phyloP scores from a whole-genome alignment of 768 basidiomycete genomes.

The Leccinum truebloodii region DNA sequence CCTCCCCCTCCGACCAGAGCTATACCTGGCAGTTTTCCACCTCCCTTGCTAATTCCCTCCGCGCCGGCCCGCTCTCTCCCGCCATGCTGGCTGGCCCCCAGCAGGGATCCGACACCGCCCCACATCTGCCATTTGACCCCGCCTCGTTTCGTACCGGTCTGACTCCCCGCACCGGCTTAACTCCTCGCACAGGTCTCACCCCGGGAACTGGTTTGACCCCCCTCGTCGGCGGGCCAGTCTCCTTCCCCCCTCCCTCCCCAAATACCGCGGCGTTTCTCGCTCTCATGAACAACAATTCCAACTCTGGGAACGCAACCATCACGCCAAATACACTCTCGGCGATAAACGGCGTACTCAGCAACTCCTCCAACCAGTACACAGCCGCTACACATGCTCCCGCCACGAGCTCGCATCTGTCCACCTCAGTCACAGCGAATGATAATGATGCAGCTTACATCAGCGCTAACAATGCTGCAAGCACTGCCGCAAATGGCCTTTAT shows the following conservation, averaged over 20 bases:
- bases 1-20: constrained; percentile 51
- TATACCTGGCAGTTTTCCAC: constrained; percentile 65
- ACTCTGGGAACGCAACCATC: constrained; percentile 45
- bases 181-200: constrained; percentile 81
- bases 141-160: constrained; percentile 80
- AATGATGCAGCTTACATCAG: constrained; percentile 37
- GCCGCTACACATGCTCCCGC: constrained; percentile 34
- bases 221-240: constrained; percentile 68
- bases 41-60: constrained; percentile 72
- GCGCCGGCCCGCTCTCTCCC: constrained; percentile 91
- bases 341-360: constrained; percentile 75
- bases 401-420: constrained; percentile 38
- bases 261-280: constrained; percentile 91
- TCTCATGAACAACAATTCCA: constrained; percentile 67
- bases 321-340: constrained; percentile 59
- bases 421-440: constrained; percentile 36
- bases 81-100: constrained; percentile 94
- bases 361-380: constrained; percentile 27
- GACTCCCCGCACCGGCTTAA: constrained; percentile 84
- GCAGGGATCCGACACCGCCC: constrained; percentile 41
- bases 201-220: constrained; percentile 78
- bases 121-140: constrained; percentile 62
- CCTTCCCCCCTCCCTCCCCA: constrained; percentile 83
- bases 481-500: constrained; percentile 91
- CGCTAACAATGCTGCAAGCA: constrained; percentile 59